Conservation (phyloP, 225 moss, liverwort and hornwort species). For the Antitrichia curtipendula region DNA sequence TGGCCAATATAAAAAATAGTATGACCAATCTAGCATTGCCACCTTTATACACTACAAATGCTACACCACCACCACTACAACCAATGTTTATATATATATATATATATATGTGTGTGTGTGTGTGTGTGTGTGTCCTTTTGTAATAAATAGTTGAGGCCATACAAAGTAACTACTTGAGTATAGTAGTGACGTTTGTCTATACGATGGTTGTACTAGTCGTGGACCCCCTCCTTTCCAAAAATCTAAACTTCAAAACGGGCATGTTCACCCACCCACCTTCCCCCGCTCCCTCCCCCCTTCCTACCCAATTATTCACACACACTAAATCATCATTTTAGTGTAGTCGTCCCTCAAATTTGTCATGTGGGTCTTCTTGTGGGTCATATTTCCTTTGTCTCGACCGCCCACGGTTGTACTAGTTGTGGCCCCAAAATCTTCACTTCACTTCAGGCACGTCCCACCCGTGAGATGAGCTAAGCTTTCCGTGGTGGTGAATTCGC, state of each 20-base stretch:
- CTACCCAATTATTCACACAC: not conserved
- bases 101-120: no score
- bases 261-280: not conserved
- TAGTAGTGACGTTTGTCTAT: not conserved
- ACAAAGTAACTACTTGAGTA: not conserved
- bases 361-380: not conserved
- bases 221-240: no score
- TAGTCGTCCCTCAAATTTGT: not conserved
- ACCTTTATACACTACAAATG: accelerated
- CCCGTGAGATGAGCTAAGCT: not conserved
- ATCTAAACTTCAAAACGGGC: not conserved
- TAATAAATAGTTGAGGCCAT: not conserved
- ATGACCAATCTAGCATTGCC: not conserved
- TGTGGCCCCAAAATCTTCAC: no score
- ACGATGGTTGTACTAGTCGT: accelerated
- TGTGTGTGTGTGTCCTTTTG: no score
- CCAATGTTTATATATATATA: no score
- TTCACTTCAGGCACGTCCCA: not conserved
- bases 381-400: not conserved
- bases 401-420: no score
- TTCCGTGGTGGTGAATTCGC: not conserved
- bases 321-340: not conserved
- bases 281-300: not conserved
- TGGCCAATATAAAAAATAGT: not conserved
- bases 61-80: not conserved